Conservation (phyloP, 2,329 filamentous ascomycete species). For the Colletotrichum paranaense region DNA sequence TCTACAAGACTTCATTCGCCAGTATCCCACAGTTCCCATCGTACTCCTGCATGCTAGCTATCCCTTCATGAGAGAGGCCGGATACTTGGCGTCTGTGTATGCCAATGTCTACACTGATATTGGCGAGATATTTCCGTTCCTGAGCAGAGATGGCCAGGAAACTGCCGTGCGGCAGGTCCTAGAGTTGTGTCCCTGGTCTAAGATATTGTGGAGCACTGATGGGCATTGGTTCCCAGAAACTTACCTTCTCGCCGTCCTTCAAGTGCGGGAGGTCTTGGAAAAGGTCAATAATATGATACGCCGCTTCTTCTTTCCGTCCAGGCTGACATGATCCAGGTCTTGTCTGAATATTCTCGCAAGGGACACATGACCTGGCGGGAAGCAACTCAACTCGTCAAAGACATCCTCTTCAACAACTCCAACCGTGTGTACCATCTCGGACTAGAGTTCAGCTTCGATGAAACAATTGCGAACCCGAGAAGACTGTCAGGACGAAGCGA, state of each 20-base stretch:
- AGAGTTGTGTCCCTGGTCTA: slow-evolving; percentile 79
- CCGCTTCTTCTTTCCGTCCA: neutral
- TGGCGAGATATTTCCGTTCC: slow-evolving; percentile 83
- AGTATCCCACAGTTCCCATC: slow-evolving; percentile 76
- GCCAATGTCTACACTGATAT: slow-evolving; percentile 86
- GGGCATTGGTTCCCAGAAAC: slow-evolving; percentile 85
- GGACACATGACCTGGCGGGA: slow-evolving; percentile 70
- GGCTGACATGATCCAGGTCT: slow-evolving; percentile 57
- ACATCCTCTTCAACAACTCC: slow-evolving; percentile 81
- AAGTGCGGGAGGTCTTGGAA: slow-evolving; percentile 78
- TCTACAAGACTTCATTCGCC: slow-evolving; percentile 78
- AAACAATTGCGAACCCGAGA: slow-evolving; percentile 32
- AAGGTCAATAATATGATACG: slow-evolving; percentile 55
- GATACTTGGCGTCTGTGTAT: slow-evolving; percentile 82
- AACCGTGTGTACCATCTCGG: slow-evolving; percentile 78
- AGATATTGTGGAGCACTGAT: slow-evolving; percentile 84
- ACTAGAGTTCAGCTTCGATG: slow-evolving; percentile 50
- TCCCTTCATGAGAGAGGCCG: slow-evolving; percentile 82
- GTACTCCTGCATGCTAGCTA: slow-evolving; percentile 85
- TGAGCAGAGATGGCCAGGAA: slow-evolving; percentile 82
- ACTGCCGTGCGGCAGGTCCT: slow-evolving; percentile 76
- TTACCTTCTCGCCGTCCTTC: slow-evolving; percentile 77
- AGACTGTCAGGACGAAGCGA: slow-evolving; percentile 42
- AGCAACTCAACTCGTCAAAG: slow-evolving; percentile 72
- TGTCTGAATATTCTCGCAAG: slow-evolving; percentile 74